A percentile compares a stretch with the other conserved stretches of the same genome.
These are phyloP conservation scores for Cryptococcus sp. DNA, from an alignment of 1,284 basidiomycete species.

Conservation along the genomic window DNA sequence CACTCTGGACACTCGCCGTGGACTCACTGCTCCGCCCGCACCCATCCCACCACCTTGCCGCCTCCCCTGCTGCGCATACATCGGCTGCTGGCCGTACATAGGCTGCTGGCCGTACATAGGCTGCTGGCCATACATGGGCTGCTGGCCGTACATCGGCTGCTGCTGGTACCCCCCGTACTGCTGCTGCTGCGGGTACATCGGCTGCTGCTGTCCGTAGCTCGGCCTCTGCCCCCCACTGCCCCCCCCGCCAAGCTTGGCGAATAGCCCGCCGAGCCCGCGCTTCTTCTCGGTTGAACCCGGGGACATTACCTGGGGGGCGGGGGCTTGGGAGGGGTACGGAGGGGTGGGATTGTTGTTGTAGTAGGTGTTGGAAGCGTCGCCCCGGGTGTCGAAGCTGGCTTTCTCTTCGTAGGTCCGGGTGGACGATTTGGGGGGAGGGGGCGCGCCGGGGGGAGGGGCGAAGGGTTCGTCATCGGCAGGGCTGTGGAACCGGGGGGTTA, in stretches of 20 bases:
- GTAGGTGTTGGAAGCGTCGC: neutral
- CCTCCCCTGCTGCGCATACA: conserved; percentile 17
- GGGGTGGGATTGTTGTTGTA: conserved; percentile 4
- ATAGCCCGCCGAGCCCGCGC: conserved; percentile 36
- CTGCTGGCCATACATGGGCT: conserved; percentile 21
- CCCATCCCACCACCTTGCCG: conserved; percentile 33
- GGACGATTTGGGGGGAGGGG: conserved; percentile 25
- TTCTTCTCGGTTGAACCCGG: conserved; percentile 22
- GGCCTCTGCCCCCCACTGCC: conserved; percentile 14
- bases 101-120: conserved; percentile 19
- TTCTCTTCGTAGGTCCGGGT: conserved; percentile 14
- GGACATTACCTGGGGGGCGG: conserved; percentile 7
- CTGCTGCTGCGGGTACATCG: conserved; percentile 27
- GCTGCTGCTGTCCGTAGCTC: conserved; percentile 22
- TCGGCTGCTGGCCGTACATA: conserved; percentile 14
- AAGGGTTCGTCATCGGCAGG: conserved; percentile 43
- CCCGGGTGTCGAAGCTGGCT: neutral
- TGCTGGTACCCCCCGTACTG: conserved; percentile 28
- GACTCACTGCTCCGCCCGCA: conserved; percentile 35
- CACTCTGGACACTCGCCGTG: neutral
- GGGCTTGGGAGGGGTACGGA: conserved; percentile 8
- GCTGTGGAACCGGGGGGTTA: conserved; percentile 17
- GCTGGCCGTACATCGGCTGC: conserved; percentile 22
- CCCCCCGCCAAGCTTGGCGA: conserved; percentile 36
- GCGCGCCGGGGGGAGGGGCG: conserved; percentile 42